Base-by-base conservation (phyloP, 2,329 filamentous ascomycete species). In the Pyrenophora seminiperda region DNA sequence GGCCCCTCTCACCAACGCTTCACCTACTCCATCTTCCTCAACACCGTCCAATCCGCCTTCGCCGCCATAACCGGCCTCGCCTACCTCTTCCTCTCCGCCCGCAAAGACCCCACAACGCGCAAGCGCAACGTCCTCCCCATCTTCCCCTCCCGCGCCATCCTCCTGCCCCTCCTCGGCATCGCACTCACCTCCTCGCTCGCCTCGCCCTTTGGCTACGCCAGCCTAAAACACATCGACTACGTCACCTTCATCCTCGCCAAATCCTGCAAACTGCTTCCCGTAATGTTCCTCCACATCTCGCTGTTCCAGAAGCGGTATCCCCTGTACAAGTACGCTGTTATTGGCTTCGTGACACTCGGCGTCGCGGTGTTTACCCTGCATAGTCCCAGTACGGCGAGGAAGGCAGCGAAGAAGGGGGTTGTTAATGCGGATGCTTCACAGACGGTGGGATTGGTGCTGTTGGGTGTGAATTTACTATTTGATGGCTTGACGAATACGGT, bases 221-320 rank as follows among this genome's bases (percentile, higher is more conserved):
- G 86, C 51, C 85, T 97, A 41, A 86, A 88, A 30, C 91, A 97
- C 73, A 91, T 97, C 75, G 94, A 97, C 82, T 97, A 97, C 76
- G 90, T 97, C 68, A 97, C 94, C 22, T 97, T 96, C 76, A 90
- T 97, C 62, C 88, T 99, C 33, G 93, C 94, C 63, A 97, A 99
- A 77, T 92, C 88, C 65, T 99, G 94, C 87, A 99, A 99, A 79
- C 83, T 99, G 15, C 85, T 99, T n/a, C 94, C 94, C 2, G 94
- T 99, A 68, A 97, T 99, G 94, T 87, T 94, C 67, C 82, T 99
- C 32, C 93, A 99, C 78, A 84, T 97, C 67, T 93, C 91, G 36
- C 76, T 99, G 38, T 99, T 97, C 79, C 86, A 88, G 53, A 89
- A 88, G 67, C 82, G 87, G 39, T 99, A 97, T 74, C 93, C 94